Base-by-base conservation (phyloP, 2,329 filamentous ascomycete species). In the Dactylonectria macrodidyma region DNA sequence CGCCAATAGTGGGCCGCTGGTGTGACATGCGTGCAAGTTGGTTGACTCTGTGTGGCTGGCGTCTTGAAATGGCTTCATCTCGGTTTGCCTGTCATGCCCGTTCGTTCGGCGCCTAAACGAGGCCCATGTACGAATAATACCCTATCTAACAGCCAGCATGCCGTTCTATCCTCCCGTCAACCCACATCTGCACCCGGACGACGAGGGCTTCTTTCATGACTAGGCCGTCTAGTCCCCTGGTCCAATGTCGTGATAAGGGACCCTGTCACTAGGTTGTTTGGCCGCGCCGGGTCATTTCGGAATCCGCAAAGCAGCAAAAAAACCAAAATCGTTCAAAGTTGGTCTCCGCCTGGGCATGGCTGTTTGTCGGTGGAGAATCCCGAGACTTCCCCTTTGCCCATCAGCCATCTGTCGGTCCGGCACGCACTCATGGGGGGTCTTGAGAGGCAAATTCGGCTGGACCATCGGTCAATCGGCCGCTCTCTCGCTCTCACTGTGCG, bases 241-340 rank as follows among this genome's bases (percentile, higher is more conserved):
- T 30, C 34, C 50, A 34, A 70, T 58, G 55, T 46, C 54, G 41
- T 65, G 62, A 71, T 71, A 71, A 71, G 70, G 60, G 70, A 64
- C 69, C 62, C 44, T 62, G 33, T 50, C 48, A 34, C 48, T 19
- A 19, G 19, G 19, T 34, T 26, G 52, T 59, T 59, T 65, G 50
- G 54, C 62, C 62, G 7, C 41, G 26, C 38, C 68, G 71, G 71
- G 71, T 71, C 69, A 71, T 73, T 73, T 73, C 71, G 71, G 71
- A 62, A 69, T 69, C 60, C 26, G 19, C 41, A 30, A 5, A 52
- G 30, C 9, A 34, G 26, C 30, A 22, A 30, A n/a, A 19, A 47
- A 47, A 47, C 46, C 46, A 30, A 30, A 30, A 30, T 30, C 4
- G 26, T 30, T 30, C 26, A 30, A 30, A 30, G 26, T 30, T 41